These are phyloP conservation scores for Sambucus nigra DNA, from an alignment of 129 eudicot species.

Conservation along the genomic window DNA sequence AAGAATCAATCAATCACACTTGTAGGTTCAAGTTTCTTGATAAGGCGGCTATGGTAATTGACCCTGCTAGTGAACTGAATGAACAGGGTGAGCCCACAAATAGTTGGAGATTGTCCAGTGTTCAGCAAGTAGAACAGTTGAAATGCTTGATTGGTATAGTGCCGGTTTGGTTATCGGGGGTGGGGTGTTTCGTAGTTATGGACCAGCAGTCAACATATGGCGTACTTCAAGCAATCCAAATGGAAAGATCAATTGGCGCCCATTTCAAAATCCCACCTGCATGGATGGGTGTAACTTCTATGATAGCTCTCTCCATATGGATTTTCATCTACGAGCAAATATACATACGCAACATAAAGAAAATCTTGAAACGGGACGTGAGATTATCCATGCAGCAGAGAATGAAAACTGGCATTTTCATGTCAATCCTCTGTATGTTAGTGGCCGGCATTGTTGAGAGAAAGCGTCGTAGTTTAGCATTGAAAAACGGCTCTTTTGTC, in stretches of 20 bases:
- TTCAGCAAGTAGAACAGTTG: conserved; percentile 55
- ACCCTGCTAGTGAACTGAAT: conserved; percentile 35
- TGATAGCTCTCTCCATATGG: conserved; percentile 59
- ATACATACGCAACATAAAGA: conserved; percentile 25
- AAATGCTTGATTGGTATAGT: conserved; percentile 41
- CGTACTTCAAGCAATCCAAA: conserved; percentile 54
- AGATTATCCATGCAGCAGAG: conserved; percentile 33
- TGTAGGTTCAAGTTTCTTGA: conserved; percentile 45
- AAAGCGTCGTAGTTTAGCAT: conserved; percentile 32
- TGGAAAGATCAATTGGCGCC: conserved; percentile 27
- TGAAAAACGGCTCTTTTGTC: conserved; percentile 17
- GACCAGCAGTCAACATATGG: conserved; percentile 62
- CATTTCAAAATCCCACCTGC: conserved; percentile 52
- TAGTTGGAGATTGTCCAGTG: conserved; percentile 46
- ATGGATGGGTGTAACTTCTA: conserved; percentile 41
- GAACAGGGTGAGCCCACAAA: conserved; percentile 16
- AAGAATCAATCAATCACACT: too few relatives aligned
- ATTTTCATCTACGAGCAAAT: conserved; percentile 43
- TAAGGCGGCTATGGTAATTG: conserved; percentile 45
- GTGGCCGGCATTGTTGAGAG: conserved; percentile 41
- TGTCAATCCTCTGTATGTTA: conserved; percentile 51
- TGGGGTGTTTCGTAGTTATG: conserved; percentile 45
- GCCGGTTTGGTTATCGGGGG: conserved; percentile 56
- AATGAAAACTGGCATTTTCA: conserved; percentile 40
- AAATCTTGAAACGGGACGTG: conserved; percentile 21